A percentile compares a stretch with the other conserved stretches of the same genome.
These are phyloP conservation scores for Lactarius psammicola DNA, from an alignment of 768 basidiomycete genomes.

Conservation along the genomic window DNA sequence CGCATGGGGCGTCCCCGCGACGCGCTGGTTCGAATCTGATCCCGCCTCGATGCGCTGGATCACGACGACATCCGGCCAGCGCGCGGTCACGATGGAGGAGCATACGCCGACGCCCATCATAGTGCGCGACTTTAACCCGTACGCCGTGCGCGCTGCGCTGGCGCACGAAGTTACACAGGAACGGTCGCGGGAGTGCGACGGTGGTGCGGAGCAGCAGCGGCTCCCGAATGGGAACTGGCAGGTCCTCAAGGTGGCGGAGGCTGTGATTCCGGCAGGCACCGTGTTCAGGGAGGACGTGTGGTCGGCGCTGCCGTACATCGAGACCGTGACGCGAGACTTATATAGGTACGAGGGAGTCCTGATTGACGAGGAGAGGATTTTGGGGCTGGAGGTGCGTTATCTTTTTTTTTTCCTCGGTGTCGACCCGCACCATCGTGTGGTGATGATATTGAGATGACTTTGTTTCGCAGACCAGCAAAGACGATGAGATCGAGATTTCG, in stretches of 20 bases:
- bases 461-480: conserved; percentile 12
- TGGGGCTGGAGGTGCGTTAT: conserved; percentile 32
- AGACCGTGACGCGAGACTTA: conserved; percentile 21
- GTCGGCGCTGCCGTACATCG: conserved; percentile 32
- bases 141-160: conserved; percentile 19
- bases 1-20: conserved; percentile 31
- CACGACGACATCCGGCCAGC: conserved; percentile 36
- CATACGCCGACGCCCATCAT: conserved; percentile 15
- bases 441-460: neutral
- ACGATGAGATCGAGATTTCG: conserved; percentile 20
- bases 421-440: neutral
- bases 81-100: conserved; percentile 28
- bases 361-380: conserved; percentile 35
- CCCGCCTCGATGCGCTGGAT: conserved; percentile 33
- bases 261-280: conserved; percentile 4
- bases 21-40: conserved; percentile 33
- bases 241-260: conserved; percentile 13
- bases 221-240: conserved; percentile 15
- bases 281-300: conserved; percentile 30
- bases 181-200: neutral
- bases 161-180: conserved; percentile 7
- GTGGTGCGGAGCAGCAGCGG: neutral
- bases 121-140: conserved; percentile 33
- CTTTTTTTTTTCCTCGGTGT: neutral
- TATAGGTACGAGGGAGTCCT: conserved; percentile 32